These are phyloP conservation scores for Vavraia culicis DNA, from an alignment of 371 early-diverging fungal species.

Conservation along the genomic window DNA sequence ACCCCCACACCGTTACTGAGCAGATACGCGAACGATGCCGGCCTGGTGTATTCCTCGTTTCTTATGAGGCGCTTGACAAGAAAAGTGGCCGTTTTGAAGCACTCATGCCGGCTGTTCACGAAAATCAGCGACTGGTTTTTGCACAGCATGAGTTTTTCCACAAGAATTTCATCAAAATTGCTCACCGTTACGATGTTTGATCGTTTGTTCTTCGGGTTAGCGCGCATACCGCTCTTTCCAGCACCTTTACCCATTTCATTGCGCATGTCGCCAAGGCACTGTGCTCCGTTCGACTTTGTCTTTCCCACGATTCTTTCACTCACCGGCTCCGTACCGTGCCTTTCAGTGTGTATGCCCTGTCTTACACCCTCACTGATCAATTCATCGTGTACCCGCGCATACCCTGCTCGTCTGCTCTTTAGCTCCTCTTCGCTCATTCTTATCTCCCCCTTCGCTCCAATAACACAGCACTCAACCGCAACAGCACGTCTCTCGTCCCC, in stretches of 20 bases:
- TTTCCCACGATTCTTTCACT: too few relatives aligned
- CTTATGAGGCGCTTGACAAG: slow-evolving; percentile 1
- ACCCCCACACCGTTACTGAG: slow-evolving; percentile 56
- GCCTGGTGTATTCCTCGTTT: background rate
- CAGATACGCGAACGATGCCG: slow-evolving; percentile 3
- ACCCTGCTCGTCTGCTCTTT: slow-evolving; percentile 8
- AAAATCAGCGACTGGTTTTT: slow-evolving; percentile 18
- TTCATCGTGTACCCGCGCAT: slow-evolving; percentile 6
- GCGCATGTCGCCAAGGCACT: too few relatives aligned
- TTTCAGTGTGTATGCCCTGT: too few relatives aligned
- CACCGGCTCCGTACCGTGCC: too few relatives aligned
- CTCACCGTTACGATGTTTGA: too few relatives aligned
- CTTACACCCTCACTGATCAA: too few relatives aligned
- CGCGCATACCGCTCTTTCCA: too few relatives aligned
- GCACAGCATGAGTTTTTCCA: slow-evolving; percentile 5
- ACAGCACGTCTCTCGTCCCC: slow-evolving; percentile 64
- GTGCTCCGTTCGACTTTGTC: too few relatives aligned
- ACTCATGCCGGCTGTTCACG: slow-evolving; percentile 11
- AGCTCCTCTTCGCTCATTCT: slow-evolving; percentile 35
- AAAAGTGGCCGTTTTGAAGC: slow-evolving; percentile 5
- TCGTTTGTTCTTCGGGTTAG: too few relatives aligned
- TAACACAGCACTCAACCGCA: slow-evolving; percentile 46
- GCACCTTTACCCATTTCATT: too few relatives aligned
- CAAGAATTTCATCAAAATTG: background rate
- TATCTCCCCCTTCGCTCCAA: slow-evolving; percentile 43